Base-by-base conservation (phyloP, 441 rosid genomes). In the Gossypium lobatum region DNA sequence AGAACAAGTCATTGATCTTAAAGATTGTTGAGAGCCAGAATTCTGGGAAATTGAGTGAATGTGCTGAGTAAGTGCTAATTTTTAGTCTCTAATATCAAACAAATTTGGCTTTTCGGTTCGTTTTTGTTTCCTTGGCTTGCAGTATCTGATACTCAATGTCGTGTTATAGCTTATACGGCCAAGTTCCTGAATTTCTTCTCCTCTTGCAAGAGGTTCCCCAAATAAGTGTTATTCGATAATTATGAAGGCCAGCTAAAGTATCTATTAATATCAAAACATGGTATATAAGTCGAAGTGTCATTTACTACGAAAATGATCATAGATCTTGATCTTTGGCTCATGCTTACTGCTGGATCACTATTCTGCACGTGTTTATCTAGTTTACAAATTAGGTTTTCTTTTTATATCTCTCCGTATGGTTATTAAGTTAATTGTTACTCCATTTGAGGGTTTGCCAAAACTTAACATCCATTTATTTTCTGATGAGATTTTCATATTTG, bases 1-100 rank as follows among this genome's bases (percentile, higher is more conserved):
- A 95, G 86, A 95, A 95, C 92, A 95, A 95, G 87, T 93, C 98
- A 2, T 83, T 95, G 95, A 95, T 95, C 82, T 79, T 95, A 87
- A 93, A 95, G 97, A 95, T 95, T 46, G 97, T 95, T 54, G 98
- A 95, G 86, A 88, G 98, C 87, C 98, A 95, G 86, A 95, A 85
- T 81, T 87, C 97, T 0, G 99, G 98, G 73, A 93, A 93, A 81
- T 82, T 95, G 75, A 86, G 84, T 37, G 99, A 95, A 75, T 95
- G 99, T 68, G 97, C 98, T 3, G 98, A 95, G 99, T 93, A 87
- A 88, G 99, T 65, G 42, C 68, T 65, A 50, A 14, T 39, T 50
- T 71, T 34, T 23, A 26, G 16, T 39, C 18, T 28, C 20, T 31
- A 26, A 23, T 59, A 46, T 70, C 25, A 21, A 16, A 21, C 25